Evolutionary conservation across 176 grass and related monocot species (phyloP), one percentile per base, ranked within the genome.

Genomic region (Eleusine coracana): DNA sequence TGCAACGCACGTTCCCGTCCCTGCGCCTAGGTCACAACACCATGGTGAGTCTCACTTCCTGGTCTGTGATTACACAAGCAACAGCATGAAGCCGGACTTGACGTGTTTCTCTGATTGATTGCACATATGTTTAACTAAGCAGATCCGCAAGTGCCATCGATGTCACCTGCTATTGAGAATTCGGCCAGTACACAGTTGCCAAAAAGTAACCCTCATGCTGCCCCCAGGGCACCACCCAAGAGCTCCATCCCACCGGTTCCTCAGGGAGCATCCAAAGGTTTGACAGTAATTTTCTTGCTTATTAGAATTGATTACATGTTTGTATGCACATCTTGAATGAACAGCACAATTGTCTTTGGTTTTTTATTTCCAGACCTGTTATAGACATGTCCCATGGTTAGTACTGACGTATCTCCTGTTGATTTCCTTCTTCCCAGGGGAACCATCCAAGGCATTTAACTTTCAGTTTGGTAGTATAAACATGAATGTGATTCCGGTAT

Each of bases 401-500:
- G 70, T 62, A 28, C 29, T n/a, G 20, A 18, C 45, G 3, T 25
- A 66, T 72, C 77, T 21, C 15, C 48, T 25, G 15, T 62, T 69
- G 51, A 77, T 65, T 71, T 78, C 51, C 51, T 85, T 74, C 36
- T 85, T 89, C 84, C 63, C 87, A 99, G 96, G 83, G 29, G 96
- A 92, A 78, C 11, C 87, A 59, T 68, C 88, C 15, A 84, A 85
- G 75, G 81, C 71, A 71, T 85, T 92, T 85, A 75, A 73, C 39
- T 89, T 99, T 77, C 96, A 99, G 50, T 99, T 99, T 84, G 96
- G 96, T 31, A 90, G 91, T 56, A 90, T 99, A 84, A 96, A 90
- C 52, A 84, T 95, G 73, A 92, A 94, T 61, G 92, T 77, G 41
- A 63, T 94, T 45, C 91, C 84, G 72, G 96, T 99, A 99, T 78